These are phyloP conservation scores for Neurospora sp. DNA, from an alignment of 495 filamentous ascomycete species.

Conservation along the genomic window DNA sequence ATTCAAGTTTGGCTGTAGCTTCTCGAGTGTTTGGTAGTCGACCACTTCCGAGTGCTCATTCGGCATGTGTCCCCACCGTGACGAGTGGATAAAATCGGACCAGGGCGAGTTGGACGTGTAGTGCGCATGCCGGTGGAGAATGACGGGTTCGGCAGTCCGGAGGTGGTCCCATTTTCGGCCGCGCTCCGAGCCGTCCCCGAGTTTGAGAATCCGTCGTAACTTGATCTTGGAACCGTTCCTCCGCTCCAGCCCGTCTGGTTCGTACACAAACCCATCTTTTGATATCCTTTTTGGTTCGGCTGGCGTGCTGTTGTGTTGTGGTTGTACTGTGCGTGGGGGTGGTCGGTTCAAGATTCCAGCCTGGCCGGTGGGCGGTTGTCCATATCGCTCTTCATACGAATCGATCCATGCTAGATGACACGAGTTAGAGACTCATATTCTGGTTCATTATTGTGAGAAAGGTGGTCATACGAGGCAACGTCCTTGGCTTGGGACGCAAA, in stretches of 20 bases:
- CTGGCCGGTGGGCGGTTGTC: constrained; percentile 26
- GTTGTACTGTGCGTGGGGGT: constrained; percentile 42
- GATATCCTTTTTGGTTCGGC: constrained; percentile 37
- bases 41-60: constrained; percentile 36
- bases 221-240: constrained; percentile 8
- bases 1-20: constrained; percentile 42
- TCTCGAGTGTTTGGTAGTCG: constrained; percentile 29
- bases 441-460: background rate
- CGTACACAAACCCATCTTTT: constrained; percentile 43
- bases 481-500: constrained; percentile 12
- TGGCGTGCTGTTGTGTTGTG: constrained; percentile 53
- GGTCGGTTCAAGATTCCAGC: constrained; percentile 15
- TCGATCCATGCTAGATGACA: constrained; percentile 41
- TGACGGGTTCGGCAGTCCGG: constrained; percentile 44
- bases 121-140: constrained; percentile 36
- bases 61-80: constrained; percentile 36
- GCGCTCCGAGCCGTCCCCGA: constrained; percentile 25
- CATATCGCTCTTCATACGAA: constrained; percentile 34
- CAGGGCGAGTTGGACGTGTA: constrained; percentile 32
- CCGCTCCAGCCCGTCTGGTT: constrained; percentile 21
- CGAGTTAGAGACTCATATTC: constrained; percentile 8
- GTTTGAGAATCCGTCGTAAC: constrained; percentile 21
- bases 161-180: constrained; percentile 50
- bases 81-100: constrained; percentile 39
- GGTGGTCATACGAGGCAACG: constrained; percentile 30